A percentile compares a stretch with the other conserved stretches of the same genome.
These are phyloP conservation scores for Kodamaea ohmeri DNA, from an alignment of 1,139 yeast genomes.

Conservation along the genomic window DNA sequence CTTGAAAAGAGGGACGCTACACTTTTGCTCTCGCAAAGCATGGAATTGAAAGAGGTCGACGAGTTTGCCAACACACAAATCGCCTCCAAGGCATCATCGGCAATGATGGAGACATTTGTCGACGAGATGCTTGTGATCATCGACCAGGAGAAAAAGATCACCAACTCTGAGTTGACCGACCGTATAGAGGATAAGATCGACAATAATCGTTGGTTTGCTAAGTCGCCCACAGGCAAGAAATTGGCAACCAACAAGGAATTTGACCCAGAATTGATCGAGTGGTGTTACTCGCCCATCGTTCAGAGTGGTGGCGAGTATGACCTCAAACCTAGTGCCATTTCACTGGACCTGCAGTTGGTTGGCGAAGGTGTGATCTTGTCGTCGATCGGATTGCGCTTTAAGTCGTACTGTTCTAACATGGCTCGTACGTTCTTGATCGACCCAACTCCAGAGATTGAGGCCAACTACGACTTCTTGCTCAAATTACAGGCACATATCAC, in stretches of 20 bases:
- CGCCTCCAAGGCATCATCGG: conserved; percentile 78
- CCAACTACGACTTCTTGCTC: conserved; percentile 73
- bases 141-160: conserved; percentile 78
- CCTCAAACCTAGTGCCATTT: conserved; percentile 79
- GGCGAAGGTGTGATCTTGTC: conserved; percentile 83
- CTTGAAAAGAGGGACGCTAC: conserved; percentile 20
- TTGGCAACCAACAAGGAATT: conserved; percentile 50
- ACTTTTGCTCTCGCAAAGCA: conserved; percentile 50
- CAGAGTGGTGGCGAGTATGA: conserved; percentile 89
- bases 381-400: conserved; percentile 83
- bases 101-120: conserved; percentile 78
- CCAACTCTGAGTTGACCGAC: conserved; percentile 74
- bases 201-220: conserved; percentile 65
- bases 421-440: conserved; percentile 89
- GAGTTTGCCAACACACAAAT: conserved; percentile 64
- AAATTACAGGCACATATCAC: conserved; percentile 65
- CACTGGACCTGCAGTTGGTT: conserved; percentile 60
- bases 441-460: conserved; percentile 77
- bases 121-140: conserved; percentile 86
- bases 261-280: conserved; percentile 77
- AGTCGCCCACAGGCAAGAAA: conserved; percentile 58
- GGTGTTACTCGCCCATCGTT: conserved; percentile 92
- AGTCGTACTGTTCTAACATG: conserved; percentile 83
- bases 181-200: conserved; percentile 80
- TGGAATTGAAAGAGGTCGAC: conserved; percentile 78